These are phyloP conservation scores for Geum urbanum DNA, from an alignment of 306 rosid species.

Conservation along the genomic window DNA sequence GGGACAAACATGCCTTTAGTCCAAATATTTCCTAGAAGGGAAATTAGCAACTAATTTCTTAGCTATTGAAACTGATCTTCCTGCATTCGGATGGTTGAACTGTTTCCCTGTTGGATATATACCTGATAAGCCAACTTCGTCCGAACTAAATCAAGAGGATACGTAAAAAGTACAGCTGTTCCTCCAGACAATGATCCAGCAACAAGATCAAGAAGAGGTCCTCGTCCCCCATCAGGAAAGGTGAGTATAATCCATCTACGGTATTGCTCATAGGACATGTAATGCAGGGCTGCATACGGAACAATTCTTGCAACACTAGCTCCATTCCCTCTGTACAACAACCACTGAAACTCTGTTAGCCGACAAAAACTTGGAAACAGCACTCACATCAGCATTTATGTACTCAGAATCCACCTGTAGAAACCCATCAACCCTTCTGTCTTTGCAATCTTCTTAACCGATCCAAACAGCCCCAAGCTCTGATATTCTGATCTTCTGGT, in stretches of 20 bases:
- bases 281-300: constrained; percentile 93
- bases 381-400: constrained; percentile 5
- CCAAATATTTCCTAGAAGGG: background rate
- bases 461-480: constrained; percentile 63
- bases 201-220: constrained; percentile 88
- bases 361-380: constrained; percentile 8
- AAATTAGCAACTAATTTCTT: constrained; percentile 8
- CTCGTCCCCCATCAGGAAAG: constrained; percentile 65
- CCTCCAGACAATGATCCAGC: constrained; percentile 97
- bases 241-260: constrained; percentile 74
- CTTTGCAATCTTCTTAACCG: constrained; percentile 56
- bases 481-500: constrained; percentile 76
- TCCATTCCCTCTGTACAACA: constrained; percentile 78
- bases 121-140: constrained; percentile 97
- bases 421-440: constrained; percentile 82
- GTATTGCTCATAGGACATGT: constrained; percentile 85
- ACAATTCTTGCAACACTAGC: constrained; percentile 97
- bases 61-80: background rate
- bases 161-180: constrained; percentile 84
- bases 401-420: constrained; percentile 52
- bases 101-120: constrained; percentile 1
- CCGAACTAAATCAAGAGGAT: constrained; percentile 87
- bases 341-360: constrained; percentile 10
- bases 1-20: constrained; percentile 10
- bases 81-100: background rate